Conservation (phyloP, 805 yeast genomes). For the Cyberlindnera subsufficiens region DNA sequence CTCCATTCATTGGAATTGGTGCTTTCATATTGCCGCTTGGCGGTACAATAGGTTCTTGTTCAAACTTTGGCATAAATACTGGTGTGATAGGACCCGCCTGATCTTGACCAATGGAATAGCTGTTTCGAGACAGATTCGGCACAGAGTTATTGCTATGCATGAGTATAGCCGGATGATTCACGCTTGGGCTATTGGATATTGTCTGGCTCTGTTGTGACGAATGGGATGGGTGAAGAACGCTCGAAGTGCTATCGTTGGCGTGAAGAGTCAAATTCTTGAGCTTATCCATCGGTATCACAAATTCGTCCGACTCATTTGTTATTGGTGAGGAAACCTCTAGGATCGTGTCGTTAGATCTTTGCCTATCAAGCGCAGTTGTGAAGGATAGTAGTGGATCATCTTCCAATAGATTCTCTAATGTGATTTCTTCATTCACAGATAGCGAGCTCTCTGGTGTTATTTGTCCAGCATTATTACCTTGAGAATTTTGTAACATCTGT, state of each 20-base stretch:
- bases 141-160: background rate
- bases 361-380: slow-evolving; percentile 22
- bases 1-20: background rate
- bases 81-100: slow-evolving; percentile 2
- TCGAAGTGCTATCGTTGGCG: slow-evolving; percentile 1
- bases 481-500: slow-evolving; percentile 2
- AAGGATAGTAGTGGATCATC: slow-evolving; percentile 23
- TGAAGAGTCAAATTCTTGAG: background rate
- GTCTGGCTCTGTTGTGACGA: background rate
- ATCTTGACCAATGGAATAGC: background rate
- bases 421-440: slow-evolving; percentile 10
- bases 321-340: slow-evolving; percentile 17
- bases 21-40: background rate
- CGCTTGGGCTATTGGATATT: no score
- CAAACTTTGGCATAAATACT: background rate
- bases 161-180: background rate
- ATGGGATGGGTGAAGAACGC: slow-evolving; percentile 7
- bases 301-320: slow-evolving; percentile 1
- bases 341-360: slow-evolving; percentile 24
- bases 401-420: slow-evolving; percentile 21
- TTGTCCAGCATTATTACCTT: slow-evolving; percentile 7
- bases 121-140: slow-evolving; percentile 1
- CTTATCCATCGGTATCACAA: background rate
- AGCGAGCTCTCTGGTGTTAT: background rate
- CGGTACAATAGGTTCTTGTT: no score